Conservation (phyloP, 2,329 filamentous ascomycete genomes). For the Aspergillus phoenicis region DNA sequence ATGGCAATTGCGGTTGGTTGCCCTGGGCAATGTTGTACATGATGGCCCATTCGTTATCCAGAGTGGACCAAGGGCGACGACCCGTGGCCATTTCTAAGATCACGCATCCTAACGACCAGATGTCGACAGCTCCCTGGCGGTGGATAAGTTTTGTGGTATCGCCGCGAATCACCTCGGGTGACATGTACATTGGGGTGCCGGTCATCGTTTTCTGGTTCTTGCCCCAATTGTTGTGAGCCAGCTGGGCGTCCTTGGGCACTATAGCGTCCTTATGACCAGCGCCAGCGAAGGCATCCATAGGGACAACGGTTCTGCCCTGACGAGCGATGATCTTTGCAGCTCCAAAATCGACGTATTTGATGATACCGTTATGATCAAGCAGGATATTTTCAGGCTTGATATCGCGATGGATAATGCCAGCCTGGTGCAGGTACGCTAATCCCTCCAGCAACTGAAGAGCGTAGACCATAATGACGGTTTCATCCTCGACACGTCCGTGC, state of each 20-base stretch:
- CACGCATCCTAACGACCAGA: conserved; percentile 96
- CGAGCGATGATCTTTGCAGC: conserved; percentile 96
- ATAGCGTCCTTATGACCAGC: conserved; percentile 44
- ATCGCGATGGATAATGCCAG: conserved; percentile 90
- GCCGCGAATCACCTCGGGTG: conserved; percentile 95
- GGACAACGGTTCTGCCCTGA: conserved; percentile 82
- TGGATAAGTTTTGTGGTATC: conserved; percentile 71
- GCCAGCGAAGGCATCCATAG: conserved; percentile 58
- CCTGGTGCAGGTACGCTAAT: conserved; percentile 88
- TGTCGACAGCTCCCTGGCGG: conserved; percentile 83
- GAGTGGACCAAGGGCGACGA: conserved; percentile 86
- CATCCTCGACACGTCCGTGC: conserved; percentile 95
- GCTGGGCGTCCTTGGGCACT: conserved; percentile 34
- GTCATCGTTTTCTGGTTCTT: conserved; percentile 86
- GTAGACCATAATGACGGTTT: conserved; percentile 97
- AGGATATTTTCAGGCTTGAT: conserved; percentile 99
- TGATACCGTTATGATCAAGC: conserved; percentile 94
- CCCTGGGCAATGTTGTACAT: conserved; percentile 99
- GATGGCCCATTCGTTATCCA: conserved; percentile 99
- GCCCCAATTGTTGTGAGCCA: conserved; percentile 33
- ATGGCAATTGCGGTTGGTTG: conserved; percentile 84
- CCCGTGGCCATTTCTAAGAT: conserved; percentile 98
- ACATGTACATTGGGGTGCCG: conserved; percentile 99
- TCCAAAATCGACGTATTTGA: conserved; percentile 99
- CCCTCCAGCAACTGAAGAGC: conserved; percentile 92